Evolutionary conservation across 2,329 filamentous ascomycete genomes (phyloP), one percentile per base, ranked within the genome.

Genomic region (Pestalotiopsis sp.): DNA sequence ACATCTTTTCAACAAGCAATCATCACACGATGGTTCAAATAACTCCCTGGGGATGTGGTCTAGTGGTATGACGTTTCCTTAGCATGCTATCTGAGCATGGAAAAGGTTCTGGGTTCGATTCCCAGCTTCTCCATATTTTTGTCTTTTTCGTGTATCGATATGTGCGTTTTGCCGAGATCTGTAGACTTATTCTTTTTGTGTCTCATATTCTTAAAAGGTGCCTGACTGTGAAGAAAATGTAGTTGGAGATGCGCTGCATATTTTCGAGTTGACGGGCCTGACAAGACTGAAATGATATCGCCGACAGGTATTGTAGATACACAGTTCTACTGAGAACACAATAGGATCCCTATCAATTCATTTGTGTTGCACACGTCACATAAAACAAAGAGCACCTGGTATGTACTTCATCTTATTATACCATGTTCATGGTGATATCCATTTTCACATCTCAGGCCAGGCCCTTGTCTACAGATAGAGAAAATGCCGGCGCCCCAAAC

Each of bases 61-160:
- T 66, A 69, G 7, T 45, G 67, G 67, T 69, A 69, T 69, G 67
- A 69, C 67, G 67, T 69, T 69, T 69, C 67, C 67, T 69, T 69
- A 69, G 67, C 67, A 69, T 66, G 67, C 56, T 49, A 36, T n/a
- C 3, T 9, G 14, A 56, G 63, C 67, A 69, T 69, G 67, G 67
- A 69, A 69, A 69, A 69, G 67, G 67, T 69, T 69, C 67, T 66
- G 67, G 67, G 67, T 69, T 69, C 67, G 67, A 69, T 69, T 69
- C 67, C 67, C 67, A 66, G 67, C 67, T 56, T 69, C 67, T 69
- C 67, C 67, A 69, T 56, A 62, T 57, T 41, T 57, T 68, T 68
- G 17, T 13, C 4, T 63, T 52, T 52, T 52, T 36, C 31, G 31
- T 36, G 9, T 9, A 36, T 31, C 5, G 27, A 7, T 6, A 7